Evolutionary conservation across 2,329 filamentous ascomycete species (phyloP), one percentile per base, ranked within the genome.

Genomic region (Onygenales sp.): DNA sequence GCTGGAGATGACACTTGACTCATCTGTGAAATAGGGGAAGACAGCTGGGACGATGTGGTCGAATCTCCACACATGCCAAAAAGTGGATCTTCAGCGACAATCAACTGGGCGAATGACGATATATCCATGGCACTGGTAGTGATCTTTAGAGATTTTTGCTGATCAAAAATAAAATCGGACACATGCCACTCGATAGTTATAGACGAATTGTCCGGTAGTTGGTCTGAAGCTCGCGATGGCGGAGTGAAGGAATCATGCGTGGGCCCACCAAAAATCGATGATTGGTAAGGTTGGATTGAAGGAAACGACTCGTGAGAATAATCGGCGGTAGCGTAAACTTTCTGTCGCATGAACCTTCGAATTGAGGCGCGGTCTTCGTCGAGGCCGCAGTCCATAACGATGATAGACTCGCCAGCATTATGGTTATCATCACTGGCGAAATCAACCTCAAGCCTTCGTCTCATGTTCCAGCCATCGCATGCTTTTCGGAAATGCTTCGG

Each of bases 391-490:
- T 82, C 77, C 46, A 96, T 77, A 2, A 95, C 78, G 31, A 94
- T 76, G 40, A 95, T 74, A 13, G 77, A 79, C 68, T 96, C 92
- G 17, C 90, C 90, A 31, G 84, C 85, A 48, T 84, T 81, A 52
- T 81, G 75, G n/a, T 82, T 81, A 69, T 93, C 87, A 59, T 91
- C 88, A 17, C 82, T 83, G 42, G 86, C 86, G 70, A 96, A 97
- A 65, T 98, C 93, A 2, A 95, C 88, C 62, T 93, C 86, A 2
- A 97, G 74, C 57, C 76, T 83, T 56, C 90, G 82, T 51, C 83
- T 83, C 91, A 97, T 97, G 63, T 97, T 88, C 92, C 93, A 97
- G 2, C 87, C 86, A 54, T 86, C 74, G 63, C 87, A 97, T 1
- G 82, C 75, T 62, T 84, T 85, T 21, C 85, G 83, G 66, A 95